Evolutionary conservation across 768 basidiomycete genomes (phyloP), one percentile per base, ranked within the genome.

Genomic region (Lactarius sanguifluus): DNA sequence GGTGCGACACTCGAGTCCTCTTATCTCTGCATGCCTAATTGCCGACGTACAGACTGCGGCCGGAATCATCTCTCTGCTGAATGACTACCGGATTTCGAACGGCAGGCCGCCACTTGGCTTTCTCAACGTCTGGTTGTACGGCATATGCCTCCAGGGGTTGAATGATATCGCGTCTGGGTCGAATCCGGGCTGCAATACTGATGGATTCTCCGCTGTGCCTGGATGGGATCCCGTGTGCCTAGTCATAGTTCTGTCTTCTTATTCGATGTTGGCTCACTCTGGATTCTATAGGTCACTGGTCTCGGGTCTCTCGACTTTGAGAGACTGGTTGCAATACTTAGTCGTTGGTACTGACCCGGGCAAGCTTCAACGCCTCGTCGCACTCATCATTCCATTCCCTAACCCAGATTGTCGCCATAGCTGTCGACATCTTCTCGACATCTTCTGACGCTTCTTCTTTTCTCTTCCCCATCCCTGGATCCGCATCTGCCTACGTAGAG

Each of bases 141-240:
- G 43, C 20, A 0, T 8, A 9, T n/a, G 16, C 5, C 47, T 4
- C n/a, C 1, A 0, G 4, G 47, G n/a, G 2, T 12, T 47, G n/a
- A 47, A 47, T 5, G 47, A 23, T 12, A 47, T 47, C 47, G 23
- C 47, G 10, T 47, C 12, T 23, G n/a, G 47, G 5, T 47, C 47
- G n/a, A 47, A 47, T 5, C 47, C 47, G 20, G 43, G 43, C 3
- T 45, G 43, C 20, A 45, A n/a, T 10, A 45, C 43, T 10, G 2
- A n/a, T 9, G 43, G 43, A n/a, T n/a, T 45, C 20, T 10, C 43
- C 12, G 43, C 43, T n/a, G 20, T n/a, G 1, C 20, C 8, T 10
- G 43, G 43, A 9, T 45, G 43, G 43, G 43, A 45, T n/a, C 43
- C 43, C 10, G 43, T 45, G 20, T 20, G 20, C 20, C 20, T 3